phyloP scores from a whole-genome alignment of 2,329 filamentous ascomycete species.

The Pyricularia sp. region DNA sequence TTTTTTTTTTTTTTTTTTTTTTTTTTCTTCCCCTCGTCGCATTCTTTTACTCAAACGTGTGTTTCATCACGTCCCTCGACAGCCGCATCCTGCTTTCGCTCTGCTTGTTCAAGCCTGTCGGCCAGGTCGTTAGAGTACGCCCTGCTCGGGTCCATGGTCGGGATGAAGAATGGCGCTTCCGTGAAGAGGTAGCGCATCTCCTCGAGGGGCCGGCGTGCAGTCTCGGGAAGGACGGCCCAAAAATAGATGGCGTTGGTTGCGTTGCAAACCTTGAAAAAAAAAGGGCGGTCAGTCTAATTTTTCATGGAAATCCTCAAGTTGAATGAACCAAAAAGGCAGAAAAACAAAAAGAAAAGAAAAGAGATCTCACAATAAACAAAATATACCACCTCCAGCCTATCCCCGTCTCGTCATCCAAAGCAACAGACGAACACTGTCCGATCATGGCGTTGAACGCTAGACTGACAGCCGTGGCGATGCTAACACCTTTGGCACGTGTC shows the following conservation, averaged over 20 bases:
- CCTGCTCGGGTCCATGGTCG: slow-evolving; percentile 33
- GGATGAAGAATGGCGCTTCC: slow-evolving; percentile 47
- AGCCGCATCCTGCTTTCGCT: not conserved
- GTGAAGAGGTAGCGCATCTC: slow-evolving; percentile 53
- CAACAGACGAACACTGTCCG: slow-evolving; percentile 32
- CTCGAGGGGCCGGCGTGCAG: slow-evolving; percentile 46
- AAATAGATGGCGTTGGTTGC: slow-evolving; percentile 33
- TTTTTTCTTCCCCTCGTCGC: not conserved
- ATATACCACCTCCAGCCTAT: slow-evolving; percentile 33
- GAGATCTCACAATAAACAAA: slow-evolving; percentile 23
- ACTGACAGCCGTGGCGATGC: slow-evolving; percentile 57
- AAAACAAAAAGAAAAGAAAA: not conserved
- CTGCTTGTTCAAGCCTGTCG: not conserved
- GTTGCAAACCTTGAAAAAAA: slow-evolving; percentile 38
- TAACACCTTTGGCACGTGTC: slow-evolving; percentile 61
- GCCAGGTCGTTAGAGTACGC: not conserved
- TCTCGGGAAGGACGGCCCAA: slow-evolving; percentile 51
- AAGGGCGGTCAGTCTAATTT: not conserved
- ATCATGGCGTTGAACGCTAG: slow-evolving; percentile 72
- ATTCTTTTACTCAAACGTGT: not conserved
- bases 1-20: not conserved
- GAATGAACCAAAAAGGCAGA: not conserved
- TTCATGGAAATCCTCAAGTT: not conserved
- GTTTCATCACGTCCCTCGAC: not conserved
- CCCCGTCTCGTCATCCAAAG: slow-evolving; percentile 13